Evolutionary conservation across 345 rosid species (phyloP).

Genomic region (Murraya koenigii): DNA sequence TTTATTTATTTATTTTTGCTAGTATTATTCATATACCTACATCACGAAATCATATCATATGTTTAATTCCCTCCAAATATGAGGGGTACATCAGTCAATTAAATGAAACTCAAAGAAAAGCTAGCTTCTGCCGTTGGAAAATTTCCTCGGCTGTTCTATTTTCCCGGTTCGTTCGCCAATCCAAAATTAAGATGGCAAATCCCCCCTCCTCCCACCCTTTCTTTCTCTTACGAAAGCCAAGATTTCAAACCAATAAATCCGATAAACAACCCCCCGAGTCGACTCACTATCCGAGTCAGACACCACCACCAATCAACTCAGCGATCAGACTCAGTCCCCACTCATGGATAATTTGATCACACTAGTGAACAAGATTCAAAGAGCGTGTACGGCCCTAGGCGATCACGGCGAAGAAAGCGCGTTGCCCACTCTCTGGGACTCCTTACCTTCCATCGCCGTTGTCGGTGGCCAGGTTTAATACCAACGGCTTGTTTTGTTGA

Average conservation of each 20-base stretch:
- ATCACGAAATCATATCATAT: too few relatives aligned
- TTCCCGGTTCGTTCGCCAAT: conserved; percentile 21
- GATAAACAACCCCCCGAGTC: neutral
- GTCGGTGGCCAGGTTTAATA: conserved; percentile 84
- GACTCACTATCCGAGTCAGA: neutral
- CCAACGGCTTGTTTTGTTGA: neutral
- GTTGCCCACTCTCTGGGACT: conserved; percentile 93
- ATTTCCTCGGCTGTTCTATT: conserved; percentile 4
- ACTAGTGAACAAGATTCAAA: conserved; percentile 83
- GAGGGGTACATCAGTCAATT: conserved; percentile 6
- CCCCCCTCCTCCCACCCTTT: neutral
- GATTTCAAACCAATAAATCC: neutral
- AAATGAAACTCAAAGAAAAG: neutral
- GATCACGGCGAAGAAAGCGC: conserved; percentile 97
- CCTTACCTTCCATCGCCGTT: conserved; percentile 93
- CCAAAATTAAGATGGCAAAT: neutral
- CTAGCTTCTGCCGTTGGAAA: neutral
- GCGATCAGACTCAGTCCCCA: neutral
- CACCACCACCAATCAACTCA: neutral
- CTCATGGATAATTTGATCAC: conserved; percentile 85
- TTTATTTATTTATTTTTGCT: too few relatives aligned
- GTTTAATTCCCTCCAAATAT: neutral
- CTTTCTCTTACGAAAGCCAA: neutral
- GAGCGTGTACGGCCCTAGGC: conserved; percentile 93
- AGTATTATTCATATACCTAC: too few relatives aligned